Evolutionary conservation across 2,329 filamentous ascomycete genomes (phyloP), one percentile per base, ranked within the genome.

Genomic region (Exserohilum rostratum): DNA sequence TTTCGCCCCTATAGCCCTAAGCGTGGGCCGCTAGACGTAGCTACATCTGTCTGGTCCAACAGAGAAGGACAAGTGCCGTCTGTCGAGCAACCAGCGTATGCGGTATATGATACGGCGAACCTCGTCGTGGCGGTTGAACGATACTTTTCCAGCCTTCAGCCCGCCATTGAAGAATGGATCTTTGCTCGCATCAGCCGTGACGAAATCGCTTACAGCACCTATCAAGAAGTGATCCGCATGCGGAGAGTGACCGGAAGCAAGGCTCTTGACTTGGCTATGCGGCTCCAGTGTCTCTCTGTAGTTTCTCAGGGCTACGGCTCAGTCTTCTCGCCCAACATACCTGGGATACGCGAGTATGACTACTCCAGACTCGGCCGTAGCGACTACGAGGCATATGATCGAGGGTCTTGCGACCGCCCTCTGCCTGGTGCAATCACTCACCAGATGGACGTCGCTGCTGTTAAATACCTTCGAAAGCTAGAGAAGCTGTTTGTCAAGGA

Each of bases 291-390:
- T 44, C 59, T 73, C 3, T 74, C 73, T 2, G 63, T 75, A 10
- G 65, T 75, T 11, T 73, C 70, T 9, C 73, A 75, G 53, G 73
- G 73, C 13, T 75, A 74, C 34, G 73, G 73, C n/a, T 68, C 67
- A 0, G 70, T 75, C 13, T 66, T 58, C 55, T 69, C 68, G 0
- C 60, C 67, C 15, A 58, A 69, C 37, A 67, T 74, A 31, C 69
- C 69, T 10, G 70, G 70, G 1, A 69, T 75, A 43, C 61, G 65
- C 20, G 64, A 69, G 42, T 69, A 69, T 35, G 71, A 74, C 46
- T 74, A 68, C 45, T 53, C 60, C 15, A 58, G 57, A 20, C 48
- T 73, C 15, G 72, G 73, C 6, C 59, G 58, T 22, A 73, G 67
- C 50, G 62, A 55, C 18, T 75, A 75, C 39, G 71, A 73, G 55